Percentiles rank a stretch among this genome's conserved stretches.
These are phyloP conservation scores for Mortierella sp. DNA, from an alignment of 371 early-diverging fungal species.

Conservation along the genomic window DNA sequence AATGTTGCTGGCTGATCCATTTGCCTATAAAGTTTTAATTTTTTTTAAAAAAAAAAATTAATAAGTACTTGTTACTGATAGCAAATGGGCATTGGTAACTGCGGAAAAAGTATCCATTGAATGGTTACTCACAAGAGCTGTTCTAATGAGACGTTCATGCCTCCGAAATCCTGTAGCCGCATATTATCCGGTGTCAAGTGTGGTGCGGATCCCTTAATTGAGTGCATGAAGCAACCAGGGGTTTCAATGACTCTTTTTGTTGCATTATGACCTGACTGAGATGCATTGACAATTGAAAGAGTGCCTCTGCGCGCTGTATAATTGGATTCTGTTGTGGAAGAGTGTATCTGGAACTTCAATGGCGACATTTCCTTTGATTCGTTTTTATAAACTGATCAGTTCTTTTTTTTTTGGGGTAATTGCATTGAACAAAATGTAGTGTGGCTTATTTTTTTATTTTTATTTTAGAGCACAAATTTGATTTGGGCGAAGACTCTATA, in stretches of 20 bases:
- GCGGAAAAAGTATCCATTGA: background rate
- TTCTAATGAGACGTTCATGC: constrained; percentile 66
- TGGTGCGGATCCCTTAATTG: constrained; percentile 78
- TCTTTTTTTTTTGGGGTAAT: background rate
- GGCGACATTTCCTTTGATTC: constrained; percentile 16
- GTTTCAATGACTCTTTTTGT: constrained; percentile 62
- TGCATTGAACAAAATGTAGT: too few species aligned
- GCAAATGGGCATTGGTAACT: too few species aligned
- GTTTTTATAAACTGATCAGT: too few species aligned
- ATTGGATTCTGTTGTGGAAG: background rate
- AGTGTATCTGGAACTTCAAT: constrained; percentile 8
- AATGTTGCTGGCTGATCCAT: constrained; percentile 32
- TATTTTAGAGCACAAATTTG: too few species aligned
- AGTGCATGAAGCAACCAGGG: constrained; percentile 78
- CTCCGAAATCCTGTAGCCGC: constrained; percentile 60
- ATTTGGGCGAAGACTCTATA: too few species aligned
- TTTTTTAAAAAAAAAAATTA: too few species aligned
- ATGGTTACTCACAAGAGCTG: constrained; percentile 64
- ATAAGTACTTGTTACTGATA: too few species aligned
- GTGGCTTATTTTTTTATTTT: too few species aligned
- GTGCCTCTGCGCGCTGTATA: constrained; percentile 29
- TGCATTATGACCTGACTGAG: constrained; percentile 12
- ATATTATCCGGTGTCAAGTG: constrained; percentile 79
- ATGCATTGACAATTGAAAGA: constrained; percentile 14
- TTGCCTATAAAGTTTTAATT: constrained; percentile 11